phyloP scores from a whole-genome alignment of 257 asterid genomes.

The Solanum piurae region DNA sequence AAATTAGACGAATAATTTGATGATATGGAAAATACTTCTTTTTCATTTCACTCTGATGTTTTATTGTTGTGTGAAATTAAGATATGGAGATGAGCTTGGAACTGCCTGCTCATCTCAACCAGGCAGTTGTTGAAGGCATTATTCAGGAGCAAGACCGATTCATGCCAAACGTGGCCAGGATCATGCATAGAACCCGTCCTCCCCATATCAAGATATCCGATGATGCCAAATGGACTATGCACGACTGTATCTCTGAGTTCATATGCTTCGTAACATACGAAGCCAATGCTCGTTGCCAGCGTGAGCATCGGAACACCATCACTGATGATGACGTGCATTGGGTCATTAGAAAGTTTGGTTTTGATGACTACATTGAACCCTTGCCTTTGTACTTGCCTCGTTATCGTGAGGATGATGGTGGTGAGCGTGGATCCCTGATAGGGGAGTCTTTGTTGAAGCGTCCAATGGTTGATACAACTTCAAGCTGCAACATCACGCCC shows the following conservation, averaged over 20 bases:
- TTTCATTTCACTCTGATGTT: background rate
- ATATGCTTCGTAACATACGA: slow-evolving; percentile 89
- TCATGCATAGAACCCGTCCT: slow-evolving; percentile 77
- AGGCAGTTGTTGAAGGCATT: slow-evolving; percentile 16
- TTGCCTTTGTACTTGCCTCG: slow-evolving; percentile 71
- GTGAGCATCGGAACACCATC: slow-evolving; percentile 93
- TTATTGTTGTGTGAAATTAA: background rate
- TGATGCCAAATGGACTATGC: slow-evolving; percentile 85
- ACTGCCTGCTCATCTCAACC: slow-evolving; percentile 14
- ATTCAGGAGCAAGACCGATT: slow-evolving; percentile 89
- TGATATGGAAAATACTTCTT: background rate
- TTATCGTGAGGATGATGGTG: slow-evolving; percentile 64
- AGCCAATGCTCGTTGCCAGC: slow-evolving; percentile 88
- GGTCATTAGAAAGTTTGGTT: slow-evolving; percentile 96
- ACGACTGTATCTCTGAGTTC: slow-evolving; percentile 86
- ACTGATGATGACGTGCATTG: slow-evolving; percentile 86
- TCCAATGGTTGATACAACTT: slow-evolving; percentile 23
- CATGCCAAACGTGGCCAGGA: slow-evolving; percentile 87
- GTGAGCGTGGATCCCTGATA: slow-evolving; percentile 53
- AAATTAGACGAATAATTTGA: background rate
- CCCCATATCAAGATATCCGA: slow-evolving; percentile 83
- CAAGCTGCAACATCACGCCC: slow-evolving; percentile 14
- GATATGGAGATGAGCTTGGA: background rate
- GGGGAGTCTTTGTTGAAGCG: slow-evolving; percentile 52
- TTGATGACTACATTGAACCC: slow-evolving; percentile 90